phyloP scores from a whole-genome alignment of 1,284 basidiomycete species.

The Puccinia coronata region DNA sequence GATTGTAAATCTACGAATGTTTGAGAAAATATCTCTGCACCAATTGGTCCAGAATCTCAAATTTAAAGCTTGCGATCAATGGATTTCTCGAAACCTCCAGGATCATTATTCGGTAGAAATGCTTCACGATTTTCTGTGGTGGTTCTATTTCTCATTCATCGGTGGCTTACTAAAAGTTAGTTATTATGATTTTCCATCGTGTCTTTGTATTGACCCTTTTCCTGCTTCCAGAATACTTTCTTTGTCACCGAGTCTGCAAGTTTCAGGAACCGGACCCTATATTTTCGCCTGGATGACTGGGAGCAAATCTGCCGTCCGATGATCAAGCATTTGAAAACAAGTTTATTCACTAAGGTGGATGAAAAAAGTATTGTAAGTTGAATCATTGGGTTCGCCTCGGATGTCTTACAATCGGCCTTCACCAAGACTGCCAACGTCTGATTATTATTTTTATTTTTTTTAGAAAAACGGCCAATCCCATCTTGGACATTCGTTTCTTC shows the following conservation, averaged over 20 bases:
- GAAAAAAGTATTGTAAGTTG: slow-evolving; percentile 59
- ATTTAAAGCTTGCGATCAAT: slow-evolving; percentile 78
- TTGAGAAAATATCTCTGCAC: slow-evolving; percentile 81
- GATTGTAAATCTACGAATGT: slow-evolving; percentile 73
- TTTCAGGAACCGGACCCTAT: slow-evolving; percentile 81
- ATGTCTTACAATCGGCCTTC: slow-evolving; percentile 53
- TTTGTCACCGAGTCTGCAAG: slow-evolving; percentile 90
- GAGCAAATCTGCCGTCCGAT: slow-evolving; percentile 76
- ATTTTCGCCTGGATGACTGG: slow-evolving; percentile 96
- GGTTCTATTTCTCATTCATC: slow-evolving; percentile 87
- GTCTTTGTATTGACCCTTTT: background rate
- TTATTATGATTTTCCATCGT: background rate
- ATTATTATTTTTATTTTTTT: too few species aligned
- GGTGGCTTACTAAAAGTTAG: slow-evolving; percentile 75
- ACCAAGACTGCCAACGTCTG: background rate
- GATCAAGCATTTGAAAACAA: slow-evolving; percentile 73
- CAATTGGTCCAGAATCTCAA: slow-evolving; percentile 74
- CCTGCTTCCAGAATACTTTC: slow-evolving; percentile 72
- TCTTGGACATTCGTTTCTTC: slow-evolving; percentile 79
- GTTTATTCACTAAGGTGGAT: slow-evolving; percentile 64
- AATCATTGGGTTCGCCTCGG: slow-evolving; percentile 56
- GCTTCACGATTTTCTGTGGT: slow-evolving; percentile 80
- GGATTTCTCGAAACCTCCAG: slow-evolving; percentile 62
- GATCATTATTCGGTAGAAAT: slow-evolving; percentile 62
- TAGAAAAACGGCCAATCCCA: slow-evolving; percentile 57